Evolutionary conservation across 2,329 filamentous ascomycete species (phyloP), one percentile per base, ranked within the genome.

Genomic region (Colletotrichum lindemuthianum): DNA sequence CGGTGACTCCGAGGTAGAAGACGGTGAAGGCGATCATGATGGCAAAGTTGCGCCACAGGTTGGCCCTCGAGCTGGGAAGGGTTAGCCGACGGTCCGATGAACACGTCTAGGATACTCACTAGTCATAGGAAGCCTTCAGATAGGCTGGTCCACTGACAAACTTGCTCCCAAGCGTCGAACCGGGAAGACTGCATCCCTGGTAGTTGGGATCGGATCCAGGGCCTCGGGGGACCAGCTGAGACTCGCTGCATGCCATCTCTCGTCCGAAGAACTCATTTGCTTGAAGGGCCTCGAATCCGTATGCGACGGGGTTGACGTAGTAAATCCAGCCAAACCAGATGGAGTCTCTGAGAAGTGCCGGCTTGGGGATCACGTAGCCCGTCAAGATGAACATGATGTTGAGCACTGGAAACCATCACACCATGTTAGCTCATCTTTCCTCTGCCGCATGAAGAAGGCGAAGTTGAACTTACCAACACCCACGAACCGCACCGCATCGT

Each of bases 11-110:
- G 11, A 96, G 85, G 72, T 95, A 96, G 6, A 93, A 83, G 1
- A 92, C 81, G 1, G 88, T 86, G 69, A 92, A 96, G 0, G 90
- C 92, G 69, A 94, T 88, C 1, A 96, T 77, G 4, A 94, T 88
- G 37, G 90, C 92, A 71, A 92, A 93, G 73, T 95, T 93, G 4
- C 92, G 87, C 90, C 90, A 92, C 8, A 89, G 77, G 69, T 92
- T 84, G 1, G 78, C 76, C 2, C 83, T 77, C 5, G 76, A 79
- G 72, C 65, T 67, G n/a, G 15, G 12, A 8, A 0, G 2, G 4
- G 11, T 63, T 4, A 65, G 58, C 9, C 3, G 7, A 12, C 3
- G 8, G 8, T 4, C 10, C 1, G 5, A 12, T 10, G 0, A 16
- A 45, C 12, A 2, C 2, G 12, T 10, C 10, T 12, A 6, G 7